Evolutionary conservation across 1,284 basidiomycete species (phyloP), one percentile per base, ranked within the genome.

Genomic region (Rhodotorula sp.): DNA sequence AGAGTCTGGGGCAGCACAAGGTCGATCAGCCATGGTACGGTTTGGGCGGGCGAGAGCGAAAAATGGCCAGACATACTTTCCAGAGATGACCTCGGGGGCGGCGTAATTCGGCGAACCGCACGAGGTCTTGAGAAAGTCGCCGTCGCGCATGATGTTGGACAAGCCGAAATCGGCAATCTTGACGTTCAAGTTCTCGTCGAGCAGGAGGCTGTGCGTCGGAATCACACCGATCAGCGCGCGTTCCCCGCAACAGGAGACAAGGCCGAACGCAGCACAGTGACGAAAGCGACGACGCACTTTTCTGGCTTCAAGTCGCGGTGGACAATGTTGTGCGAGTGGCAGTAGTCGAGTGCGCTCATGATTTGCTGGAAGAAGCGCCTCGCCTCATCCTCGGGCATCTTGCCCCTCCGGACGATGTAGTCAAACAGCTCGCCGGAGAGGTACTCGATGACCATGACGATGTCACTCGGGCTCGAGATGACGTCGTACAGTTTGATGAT

Each of bases 401-500:
- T 82, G 29, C 93, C 93, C 72, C 93, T 87, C 24, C 86, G 85
- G 68, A 95, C 93, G 79, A 96, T 95, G 82, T 94, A 95, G 82
- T 96, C 93, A 85, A 96, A 96, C 26, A 96, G 86, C 79, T 97
- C 94, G 70, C 91, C 93, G 2, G 88, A 94, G 63, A 79, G 73
- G 67, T 79, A 77, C 69, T 97, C 94, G 74, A 96, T 88, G 48
- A 96, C 94, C 83, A 97, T 95, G 81, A 96, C 94, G 77, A 96
- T 95, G 80, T 96, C 92, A 4, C 89, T 91, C 0, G 90, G 87
- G 0, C 93, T 95, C 17, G 91, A 93, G 76, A 96, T 95, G 59
- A 96, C 93, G 81, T 96, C 94, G 81, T 96, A 97, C 91, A 96
- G 86, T 82, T 96, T 96, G 85, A 96, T 91, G 80, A 97, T 95